Evolutionary conservation across 495 filamentous ascomycete genomes (phyloP).

Genomic region (Neurospora sp.): DNA sequence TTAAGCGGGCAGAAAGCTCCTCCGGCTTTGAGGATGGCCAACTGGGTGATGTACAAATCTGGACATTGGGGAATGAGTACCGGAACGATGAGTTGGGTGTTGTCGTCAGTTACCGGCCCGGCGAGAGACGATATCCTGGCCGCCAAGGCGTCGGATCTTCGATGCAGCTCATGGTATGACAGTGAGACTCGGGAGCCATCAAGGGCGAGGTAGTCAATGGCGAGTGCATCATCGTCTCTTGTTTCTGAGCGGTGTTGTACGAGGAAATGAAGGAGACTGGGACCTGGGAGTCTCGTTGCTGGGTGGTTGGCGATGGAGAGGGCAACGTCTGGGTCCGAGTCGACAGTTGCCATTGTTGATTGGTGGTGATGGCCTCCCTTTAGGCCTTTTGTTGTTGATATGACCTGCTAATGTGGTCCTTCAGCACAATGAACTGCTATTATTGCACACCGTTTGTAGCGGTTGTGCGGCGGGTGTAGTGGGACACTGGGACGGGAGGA

Average conservation of each 20-base stretch:
- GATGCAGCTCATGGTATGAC: conserved; percentile 52
- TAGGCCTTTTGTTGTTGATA: neutral
- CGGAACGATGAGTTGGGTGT: conserved; percentile 47
- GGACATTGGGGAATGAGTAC: conserved; percentile 61
- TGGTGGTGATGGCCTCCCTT: neutral
- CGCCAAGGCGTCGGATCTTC: conserved; percentile 43
- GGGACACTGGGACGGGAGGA: neutral
- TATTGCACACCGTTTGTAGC: neutral
- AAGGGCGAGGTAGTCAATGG: conserved; percentile 47
- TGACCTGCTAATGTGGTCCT: neutral
- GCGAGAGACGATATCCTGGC: conserved; percentile 29
- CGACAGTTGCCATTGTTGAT: neutral
- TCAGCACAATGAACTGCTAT: neutral
- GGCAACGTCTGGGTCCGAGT: neutral
- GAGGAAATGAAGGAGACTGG: conserved; percentile 52
- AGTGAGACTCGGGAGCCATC: conserved; percentile 34
- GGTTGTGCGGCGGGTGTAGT: neutral
- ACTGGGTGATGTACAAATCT: conserved; percentile 57
- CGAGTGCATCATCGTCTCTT: conserved; percentile 1
- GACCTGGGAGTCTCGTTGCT: conserved; percentile 43
- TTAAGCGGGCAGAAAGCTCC: conserved; percentile 72
- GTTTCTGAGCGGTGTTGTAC: conserved; percentile 19
- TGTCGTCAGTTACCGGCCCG: neutral
- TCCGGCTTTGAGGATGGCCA: conserved; percentile 68
- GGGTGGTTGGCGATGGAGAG: conserved; percentile 53